These are phyloP conservation scores for Lipomyces lipofer DNA, from an alignment of 805 yeast genomes.

Conservation along the genomic window DNA sequence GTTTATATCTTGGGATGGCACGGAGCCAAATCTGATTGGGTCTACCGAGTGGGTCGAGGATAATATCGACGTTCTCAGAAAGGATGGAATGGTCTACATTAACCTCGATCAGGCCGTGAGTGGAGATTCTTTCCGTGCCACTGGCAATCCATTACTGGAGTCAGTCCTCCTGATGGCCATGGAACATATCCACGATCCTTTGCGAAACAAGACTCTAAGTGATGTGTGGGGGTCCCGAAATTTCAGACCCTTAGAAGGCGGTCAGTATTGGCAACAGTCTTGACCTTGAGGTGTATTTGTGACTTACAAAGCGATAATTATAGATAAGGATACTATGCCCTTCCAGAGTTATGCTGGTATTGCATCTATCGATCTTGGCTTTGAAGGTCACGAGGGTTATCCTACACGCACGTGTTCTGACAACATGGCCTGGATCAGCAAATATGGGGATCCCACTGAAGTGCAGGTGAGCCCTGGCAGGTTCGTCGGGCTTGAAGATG, in stretches of 20 bases:
- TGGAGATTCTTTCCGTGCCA: conserved; percentile 54
- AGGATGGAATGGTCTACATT: conserved; percentile 62
- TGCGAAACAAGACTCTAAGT: conserved; percentile 13
- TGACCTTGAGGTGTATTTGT: conserved; percentile 38
- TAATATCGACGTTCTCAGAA: conserved; percentile 47
- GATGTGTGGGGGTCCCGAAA: conserved; percentile 15
- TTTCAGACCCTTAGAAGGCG: conserved; percentile 25
- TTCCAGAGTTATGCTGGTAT: conserved; percentile 46
- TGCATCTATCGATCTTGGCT: conserved; percentile 58
- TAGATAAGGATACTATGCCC: conserved; percentile 65
- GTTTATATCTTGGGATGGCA: conserved; percentile 81
- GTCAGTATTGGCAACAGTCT: conserved; percentile 36
- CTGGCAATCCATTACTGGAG: conserved; percentile 61
- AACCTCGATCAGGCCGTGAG: conserved; percentile 67
- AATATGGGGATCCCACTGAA: conserved; percentile 54
- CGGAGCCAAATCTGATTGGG: conserved; percentile 70
- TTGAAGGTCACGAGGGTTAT: conserved; percentile 51
- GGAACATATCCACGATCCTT: conserved; percentile 49
- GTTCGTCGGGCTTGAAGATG: not conserved
- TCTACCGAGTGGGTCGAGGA: conserved; percentile 78
- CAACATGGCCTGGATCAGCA: conserved; percentile 67
- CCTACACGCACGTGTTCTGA: conserved; percentile 74
- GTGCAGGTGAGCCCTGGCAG: conserved; percentile 8
- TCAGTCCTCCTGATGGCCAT: conserved; percentile 48
- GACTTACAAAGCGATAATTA: conserved; percentile 39